A percentile compares a stretch with the other conserved stretches of the same genome.
Evolutionary conservation across 495 filamentous ascomycete species (phyloP).

Genomic region (Penicillium lividum): DNA sequence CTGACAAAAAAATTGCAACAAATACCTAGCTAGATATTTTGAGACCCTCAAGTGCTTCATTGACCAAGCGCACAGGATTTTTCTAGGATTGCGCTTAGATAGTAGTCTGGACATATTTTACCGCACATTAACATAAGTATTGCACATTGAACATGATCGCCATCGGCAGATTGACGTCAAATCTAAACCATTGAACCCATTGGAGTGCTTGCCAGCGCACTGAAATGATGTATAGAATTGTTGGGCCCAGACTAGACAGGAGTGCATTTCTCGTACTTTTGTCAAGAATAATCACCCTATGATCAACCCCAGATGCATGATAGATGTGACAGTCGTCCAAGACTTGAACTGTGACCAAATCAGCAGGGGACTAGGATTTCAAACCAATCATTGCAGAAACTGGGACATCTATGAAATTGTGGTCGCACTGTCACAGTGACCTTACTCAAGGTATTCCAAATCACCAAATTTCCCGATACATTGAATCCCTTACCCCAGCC

Average conservation of each 20-base stretch:
- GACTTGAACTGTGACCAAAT: slow-evolving; percentile 4
- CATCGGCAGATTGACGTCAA: not conserved
- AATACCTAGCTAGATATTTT: too few relatives aligned
- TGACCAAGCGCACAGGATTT: too few relatives aligned
- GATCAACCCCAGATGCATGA: slow-evolving; percentile 8
- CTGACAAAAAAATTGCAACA: too few relatives aligned
- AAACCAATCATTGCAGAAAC: slow-evolving; percentile 15
- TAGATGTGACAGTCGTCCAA: slow-evolving; percentile 21
- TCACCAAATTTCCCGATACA: slow-evolving; percentile 4
- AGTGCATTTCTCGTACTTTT: slow-evolving; percentile 18
- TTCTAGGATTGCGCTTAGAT: too few relatives aligned
- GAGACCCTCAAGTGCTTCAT: too few relatives aligned
- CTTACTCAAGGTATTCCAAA: slow-evolving; percentile 14
- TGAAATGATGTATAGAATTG: not conserved
- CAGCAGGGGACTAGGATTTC: not conserved
- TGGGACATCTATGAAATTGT: slow-evolving; percentile 4
- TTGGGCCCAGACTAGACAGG: not conserved
- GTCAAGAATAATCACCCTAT: not conserved
- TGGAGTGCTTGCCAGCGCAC: not conserved
- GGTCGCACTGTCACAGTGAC: slow-evolving; percentile 10
- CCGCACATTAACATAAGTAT: too few relatives aligned
- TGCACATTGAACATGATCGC: not conserved
- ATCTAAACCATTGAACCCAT: not conserved
- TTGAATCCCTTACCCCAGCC: slow-evolving; percentile 3
- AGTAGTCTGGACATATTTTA: too few relatives aligned